phyloP scores from a whole-genome alignment of 495 filamentous ascomycete species.

The Astrothelium macrocarpum region DNA sequence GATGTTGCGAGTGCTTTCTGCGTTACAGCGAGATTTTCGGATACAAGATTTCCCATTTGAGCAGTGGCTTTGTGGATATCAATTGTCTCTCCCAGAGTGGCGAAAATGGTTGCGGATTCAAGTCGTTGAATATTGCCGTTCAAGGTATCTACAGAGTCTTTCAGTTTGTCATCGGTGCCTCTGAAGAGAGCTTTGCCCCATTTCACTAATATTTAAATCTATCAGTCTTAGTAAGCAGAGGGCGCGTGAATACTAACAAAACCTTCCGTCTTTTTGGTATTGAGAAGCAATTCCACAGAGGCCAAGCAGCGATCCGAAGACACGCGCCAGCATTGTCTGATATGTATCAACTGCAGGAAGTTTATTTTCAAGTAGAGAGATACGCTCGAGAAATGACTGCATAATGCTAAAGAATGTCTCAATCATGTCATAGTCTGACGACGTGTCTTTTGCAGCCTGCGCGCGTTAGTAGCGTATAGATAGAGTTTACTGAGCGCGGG shows the following conservation, averaged over 20 bases:
- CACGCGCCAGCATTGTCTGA: constrained; percentile 2
- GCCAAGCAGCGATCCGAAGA: constrained; percentile 2
- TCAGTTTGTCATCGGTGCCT: neutral
- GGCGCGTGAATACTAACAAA: neutral
- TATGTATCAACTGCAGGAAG: neutral
- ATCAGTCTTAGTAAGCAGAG: neutral
- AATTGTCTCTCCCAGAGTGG: neutral
- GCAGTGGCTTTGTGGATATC: neutral
- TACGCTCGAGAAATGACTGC: constrained; percentile 3
- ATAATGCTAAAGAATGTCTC: constrained; percentile 2
- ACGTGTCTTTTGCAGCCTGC: neutral
- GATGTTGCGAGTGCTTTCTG: neutral
- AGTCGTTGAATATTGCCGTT: constrained; percentile 2
- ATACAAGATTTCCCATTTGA: neutral
- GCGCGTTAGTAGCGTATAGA: neutral
- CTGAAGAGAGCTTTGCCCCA: constrained; percentile 3
- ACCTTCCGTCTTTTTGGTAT: constrained; percentile 4
- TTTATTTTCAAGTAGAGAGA: neutral
- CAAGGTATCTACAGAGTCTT: neutral
- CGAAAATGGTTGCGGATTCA: neutral
- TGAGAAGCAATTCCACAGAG: neutral
- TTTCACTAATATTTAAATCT: neutral
- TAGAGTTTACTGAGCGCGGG: neutral
- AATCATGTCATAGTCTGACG: constrained; percentile 4
- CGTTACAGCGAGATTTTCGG: neutral